A percentile compares a stretch with the other conserved stretches of the same genome.
Conservation (phyloP, 352 stramenopile species). For the Pythium aristosporum region DNA sequence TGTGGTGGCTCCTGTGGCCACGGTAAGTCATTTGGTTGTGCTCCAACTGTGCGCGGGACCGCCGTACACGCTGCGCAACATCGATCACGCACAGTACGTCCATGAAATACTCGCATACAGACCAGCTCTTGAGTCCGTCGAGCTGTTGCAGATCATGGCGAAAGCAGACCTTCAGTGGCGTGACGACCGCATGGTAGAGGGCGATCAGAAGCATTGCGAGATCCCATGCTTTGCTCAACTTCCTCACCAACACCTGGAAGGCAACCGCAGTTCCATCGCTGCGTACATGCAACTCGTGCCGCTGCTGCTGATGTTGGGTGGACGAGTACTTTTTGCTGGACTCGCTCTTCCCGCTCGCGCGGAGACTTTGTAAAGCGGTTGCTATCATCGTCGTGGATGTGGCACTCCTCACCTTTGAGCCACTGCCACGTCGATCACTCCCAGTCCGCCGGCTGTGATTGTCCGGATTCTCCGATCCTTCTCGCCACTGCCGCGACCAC, state of each 20-base stretch:
- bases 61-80: constrained; percentile 37
- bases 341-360: constrained; percentile 9
- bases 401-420: background rate
- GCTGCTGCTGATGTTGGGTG: constrained; percentile 16
- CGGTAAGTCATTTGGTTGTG: background rate
- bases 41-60: constrained; percentile 15
- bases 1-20: constrained; percentile 8
- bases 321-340: constrained; percentile 17
- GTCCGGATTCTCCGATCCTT: background rate
- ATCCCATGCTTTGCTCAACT: constrained; percentile 45
- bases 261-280: constrained; percentile 26
- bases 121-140: constrained; percentile 37
- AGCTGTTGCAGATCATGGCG: constrained; percentile 38
- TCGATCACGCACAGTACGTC: constrained; percentile 52
- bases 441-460: background rate
- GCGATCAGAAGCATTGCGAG: constrained; percentile 44
- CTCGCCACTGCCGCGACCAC: constrained; percentile 33
- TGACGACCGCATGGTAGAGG: constrained; percentile 43
- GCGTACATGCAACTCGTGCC: background rate
- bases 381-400: background rate
- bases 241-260: constrained; percentile 43
- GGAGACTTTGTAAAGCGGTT: constrained; percentile 2
- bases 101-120: constrained; percentile 49
- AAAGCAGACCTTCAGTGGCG: constrained; percentile 63
- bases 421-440: background rate